phyloP scores from a whole-genome alignment of 2,329 filamentous ascomycete genomes.

The Colletotrichum eremochloae region DNA sequence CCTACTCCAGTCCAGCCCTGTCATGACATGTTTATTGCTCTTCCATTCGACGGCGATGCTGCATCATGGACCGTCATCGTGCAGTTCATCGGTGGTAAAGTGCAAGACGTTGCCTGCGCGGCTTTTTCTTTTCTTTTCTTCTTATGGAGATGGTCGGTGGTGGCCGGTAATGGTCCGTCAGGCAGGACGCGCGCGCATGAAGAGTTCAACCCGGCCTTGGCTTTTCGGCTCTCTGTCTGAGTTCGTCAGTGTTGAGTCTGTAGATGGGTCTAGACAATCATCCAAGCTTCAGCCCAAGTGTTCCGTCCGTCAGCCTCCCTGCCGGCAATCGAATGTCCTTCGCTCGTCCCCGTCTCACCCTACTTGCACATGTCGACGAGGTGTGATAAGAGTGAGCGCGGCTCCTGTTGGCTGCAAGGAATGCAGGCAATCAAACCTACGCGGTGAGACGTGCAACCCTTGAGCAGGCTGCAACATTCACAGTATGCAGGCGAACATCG shows the following conservation, averaged over 20 bases:
- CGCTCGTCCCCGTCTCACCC: slow-evolving; percentile 2
- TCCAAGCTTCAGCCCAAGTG: background rate
- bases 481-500: background rate
- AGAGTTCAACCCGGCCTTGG: background rate
- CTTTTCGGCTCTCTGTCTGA: too few species aligned
- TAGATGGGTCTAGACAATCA: slow-evolving; percentile 7
- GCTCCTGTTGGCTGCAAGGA: background rate
- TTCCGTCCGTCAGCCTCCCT: slow-evolving; percentile 4
- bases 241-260: background rate
- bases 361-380: background rate
- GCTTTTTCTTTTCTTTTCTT: background rate
- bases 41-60: slow-evolving; percentile 18
- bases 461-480: slow-evolving; percentile 4
- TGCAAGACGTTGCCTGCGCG: background rate
- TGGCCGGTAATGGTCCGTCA: background rate
- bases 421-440: slow-evolving; percentile 9
- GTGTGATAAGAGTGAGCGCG: background rate
- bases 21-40: background rate
- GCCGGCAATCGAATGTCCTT: slow-evolving; percentile 10
- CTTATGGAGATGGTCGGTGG: background rate
- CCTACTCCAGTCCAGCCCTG: slow-evolving; percentile 11
- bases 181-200: background rate
- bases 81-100: slow-evolving; percentile 20
- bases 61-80: slow-evolving; percentile 36
- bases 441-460: slow-evolving; percentile 1